Evolutionary conservation across 108 stramenopile species (phyloP), one percentile per base, ranked within the genome.

Genomic region (Cyclotella kingstonii): DNA sequence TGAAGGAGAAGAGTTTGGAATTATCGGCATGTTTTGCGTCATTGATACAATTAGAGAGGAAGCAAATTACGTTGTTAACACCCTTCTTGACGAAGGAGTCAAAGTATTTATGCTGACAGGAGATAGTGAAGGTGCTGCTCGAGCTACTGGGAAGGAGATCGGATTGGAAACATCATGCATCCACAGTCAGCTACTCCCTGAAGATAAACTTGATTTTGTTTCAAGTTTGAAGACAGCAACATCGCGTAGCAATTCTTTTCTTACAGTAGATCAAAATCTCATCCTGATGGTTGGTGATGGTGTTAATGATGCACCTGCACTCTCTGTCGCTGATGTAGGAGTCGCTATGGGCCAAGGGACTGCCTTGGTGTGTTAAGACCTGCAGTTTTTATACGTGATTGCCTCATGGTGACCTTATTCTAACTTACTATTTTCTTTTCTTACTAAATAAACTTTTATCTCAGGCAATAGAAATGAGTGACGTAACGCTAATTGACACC

Each of bases 291-390:
- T 88, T 23, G 97, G 97, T 9, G 96, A 98, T 55, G 97, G 97
- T 17, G 96, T 99, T 0, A 97, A 97, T 76, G 98, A 98, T 68
- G 95, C 93, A 6, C 92, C 96, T 21, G 94, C 97, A 2, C 79
- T 99, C 9, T 81, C 86, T 41, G 79, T 79, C 2, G 92, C 95
- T 18, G 97, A 98, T 79, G 81, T 98, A n/a, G 97, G 97, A 1
- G 92, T 97, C 19, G 95, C 97, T 7, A 98, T 99, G 97, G 98
- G 97, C 6, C 79, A 82, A 33, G 99, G 99, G 6, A 96, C 99
- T 18, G 93, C 96, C 3, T 78, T 98, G 53, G 35, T 51, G 31
- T 14, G 26, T n/a, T n/a, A n/a, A n/a, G n/a, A n/a, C n/a, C n/a
- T n/a, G n/a, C n/a, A n/a, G n/a, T n/a, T n/a, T n/a, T n/a, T n/a